Percentiles rank a stretch among this genome's conserved stretches.
Conservation (phyloP, 1,284 basidiomycete species). For the Leccinum griseonigrum region DNA sequence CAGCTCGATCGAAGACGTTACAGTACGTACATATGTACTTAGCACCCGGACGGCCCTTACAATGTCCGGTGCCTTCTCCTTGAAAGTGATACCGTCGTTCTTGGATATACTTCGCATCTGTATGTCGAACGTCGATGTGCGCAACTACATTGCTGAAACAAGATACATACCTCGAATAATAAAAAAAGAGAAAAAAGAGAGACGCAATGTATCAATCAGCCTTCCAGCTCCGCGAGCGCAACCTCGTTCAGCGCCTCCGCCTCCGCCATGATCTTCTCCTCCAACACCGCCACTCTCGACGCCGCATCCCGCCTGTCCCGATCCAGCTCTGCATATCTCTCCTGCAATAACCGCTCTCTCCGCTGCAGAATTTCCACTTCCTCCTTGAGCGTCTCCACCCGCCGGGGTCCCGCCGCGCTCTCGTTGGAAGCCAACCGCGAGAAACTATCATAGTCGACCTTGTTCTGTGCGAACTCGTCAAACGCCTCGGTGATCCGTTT, state of each 20-base stretch:
- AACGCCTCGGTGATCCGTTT: constrained; percentile 69
- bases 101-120: neutral
- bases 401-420: constrained; percentile 66
- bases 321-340: constrained; percentile 80
- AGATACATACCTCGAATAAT: constrained; percentile 18
- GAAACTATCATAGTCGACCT: constrained; percentile 80
- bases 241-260: constrained; percentile 81
- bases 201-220: constrained; percentile 4
- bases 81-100: neutral
- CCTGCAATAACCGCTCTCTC: constrained; percentile 76
- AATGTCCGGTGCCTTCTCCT: neutral
- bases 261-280: constrained; percentile 77
- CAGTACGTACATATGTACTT: too few species aligned
- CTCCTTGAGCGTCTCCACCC: constrained; percentile 73
- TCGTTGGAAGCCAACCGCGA: constrained; percentile 70
- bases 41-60: neutral
- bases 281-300: constrained; percentile 58
- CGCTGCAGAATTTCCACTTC: constrained; percentile 81
- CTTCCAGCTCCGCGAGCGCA: constrained; percentile 63
- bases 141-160: neutral
- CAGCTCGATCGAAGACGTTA: neutral
- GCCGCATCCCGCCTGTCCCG: constrained; percentile 66
- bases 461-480: constrained; percentile 62
- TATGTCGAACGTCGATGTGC: neutral
- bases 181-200: neutral